phyloP scores from a whole-genome alignment of 2,329 filamentous ascomycete genomes.

The Aspergillus calidoustus region DNA sequence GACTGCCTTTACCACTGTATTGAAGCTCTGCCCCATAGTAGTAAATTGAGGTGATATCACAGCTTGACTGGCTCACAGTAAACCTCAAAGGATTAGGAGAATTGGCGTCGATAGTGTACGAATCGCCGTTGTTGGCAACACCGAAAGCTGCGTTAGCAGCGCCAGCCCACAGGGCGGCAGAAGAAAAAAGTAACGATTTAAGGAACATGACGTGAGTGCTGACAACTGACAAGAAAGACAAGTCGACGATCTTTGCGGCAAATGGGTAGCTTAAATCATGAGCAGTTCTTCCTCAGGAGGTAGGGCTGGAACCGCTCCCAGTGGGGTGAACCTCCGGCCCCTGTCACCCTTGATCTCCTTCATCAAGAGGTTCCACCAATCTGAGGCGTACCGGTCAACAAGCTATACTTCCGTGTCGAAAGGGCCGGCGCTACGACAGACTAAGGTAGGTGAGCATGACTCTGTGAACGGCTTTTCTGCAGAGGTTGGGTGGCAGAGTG shows the following conservation, averaged over 20 bases:
- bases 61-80: constrained; percentile 58
- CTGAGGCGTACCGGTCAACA: background rate
- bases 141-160: constrained; percentile 35
- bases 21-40: constrained; percentile 65
- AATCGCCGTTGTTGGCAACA: constrained; percentile 26
- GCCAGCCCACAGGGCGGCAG: constrained; percentile 27
- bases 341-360: background rate
- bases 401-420: constrained; percentile 3
- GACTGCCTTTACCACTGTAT: constrained; percentile 56
- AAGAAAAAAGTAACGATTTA: constrained; percentile 23
- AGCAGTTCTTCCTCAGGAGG: background rate
- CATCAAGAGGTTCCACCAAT: constrained; percentile 17
- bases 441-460: background rate
- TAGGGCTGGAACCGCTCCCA: background rate
- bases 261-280: constrained; percentile 6
- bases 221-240: background rate
- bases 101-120: constrained; percentile 55
- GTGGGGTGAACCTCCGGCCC: background rate
- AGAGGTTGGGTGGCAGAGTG: background rate
- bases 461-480: background rate
- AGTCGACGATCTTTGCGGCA: constrained; percentile 4
- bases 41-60: constrained; percentile 67
- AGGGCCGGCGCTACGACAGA: background rate
- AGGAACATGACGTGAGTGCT: constrained; percentile 24
- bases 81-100: constrained; percentile 56